Conservation (phyloP, 768 basidiomycete species). For the Lactifluus volemus region DNA sequence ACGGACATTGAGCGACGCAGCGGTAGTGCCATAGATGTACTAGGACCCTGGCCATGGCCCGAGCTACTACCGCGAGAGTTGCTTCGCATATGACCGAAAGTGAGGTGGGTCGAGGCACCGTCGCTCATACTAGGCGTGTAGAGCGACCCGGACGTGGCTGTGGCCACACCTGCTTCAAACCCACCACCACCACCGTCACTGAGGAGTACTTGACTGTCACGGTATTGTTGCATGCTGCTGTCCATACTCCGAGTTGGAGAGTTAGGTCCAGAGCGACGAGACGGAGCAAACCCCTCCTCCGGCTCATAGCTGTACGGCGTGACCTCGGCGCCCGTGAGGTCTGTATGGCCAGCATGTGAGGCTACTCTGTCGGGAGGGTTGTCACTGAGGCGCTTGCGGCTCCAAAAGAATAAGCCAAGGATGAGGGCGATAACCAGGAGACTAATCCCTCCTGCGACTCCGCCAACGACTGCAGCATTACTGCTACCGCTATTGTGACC, state of each 20-base stretch:
- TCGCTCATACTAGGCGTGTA: slow-evolving; percentile 13
- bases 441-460: slow-evolving; percentile 24
- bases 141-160: slow-evolving; percentile 18
- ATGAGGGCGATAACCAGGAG: slow-evolving; percentile 21
- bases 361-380: slow-evolving; percentile 37
- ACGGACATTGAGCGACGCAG: slow-evolving; percentile 8
- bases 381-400: slow-evolving; percentile 24
- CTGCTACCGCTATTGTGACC: not conserved
- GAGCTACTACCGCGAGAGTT: not conserved
- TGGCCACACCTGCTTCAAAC: slow-evolving; percentile 13
- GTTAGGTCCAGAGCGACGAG: slow-evolving; percentile 10
- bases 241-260: not conserved
- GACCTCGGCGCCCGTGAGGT: slow-evolving; percentile 13
- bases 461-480: slow-evolving; percentile 26
- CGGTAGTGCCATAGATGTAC: slow-evolving; percentile 7
- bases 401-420: slow-evolving; percentile 24
- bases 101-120: not conserved
- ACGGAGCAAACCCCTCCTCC: slow-evolving; percentile 15
- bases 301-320: slow-evolving; percentile 21
- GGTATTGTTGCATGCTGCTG: slow-evolving; percentile 24
- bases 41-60: not conserved
- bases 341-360: slow-evolving; percentile 20
- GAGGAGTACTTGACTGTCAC: slow-evolving; percentile 18
- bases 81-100: not conserved
- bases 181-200: slow-evolving; percentile 20